Conservation (phyloP, 2,329 filamentous ascomycete genomes). For the Neofusicoccum ribis region DNA sequence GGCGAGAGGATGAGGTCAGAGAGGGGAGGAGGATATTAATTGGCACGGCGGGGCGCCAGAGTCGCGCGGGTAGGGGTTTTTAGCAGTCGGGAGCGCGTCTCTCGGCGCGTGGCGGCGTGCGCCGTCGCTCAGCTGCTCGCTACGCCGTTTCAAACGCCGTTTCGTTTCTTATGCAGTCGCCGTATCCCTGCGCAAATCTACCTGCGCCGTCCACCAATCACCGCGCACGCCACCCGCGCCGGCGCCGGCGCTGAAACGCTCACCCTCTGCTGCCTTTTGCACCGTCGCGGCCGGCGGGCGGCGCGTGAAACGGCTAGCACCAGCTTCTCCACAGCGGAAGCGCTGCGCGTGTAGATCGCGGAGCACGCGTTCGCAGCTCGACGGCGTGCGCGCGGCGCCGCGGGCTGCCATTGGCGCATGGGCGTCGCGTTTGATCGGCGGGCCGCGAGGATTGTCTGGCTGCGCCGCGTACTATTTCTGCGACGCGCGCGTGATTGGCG, state of each 20-base stretch:
- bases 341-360: neutral
- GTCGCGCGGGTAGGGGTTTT: neutral
- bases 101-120: neutral
- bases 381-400: neutral
- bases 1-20: neutral
- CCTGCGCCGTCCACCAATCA: neutral
- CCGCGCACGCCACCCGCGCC: neutral
- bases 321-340: neutral
- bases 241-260: conserved; percentile 3
- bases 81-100: neutral
- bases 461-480: conserved; percentile 8
- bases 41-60: neutral
- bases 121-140: conserved; percentile 3
- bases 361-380: neutral
- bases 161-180: conserved; percentile 10
- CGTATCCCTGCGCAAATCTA: conserved; percentile 12
- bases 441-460: neutral
- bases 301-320: conserved; percentile 1
- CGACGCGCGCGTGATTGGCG: neutral
- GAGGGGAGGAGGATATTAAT: conserved; percentile 9
- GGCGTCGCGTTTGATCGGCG: conserved; percentile 6
- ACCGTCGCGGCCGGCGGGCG: neutral
- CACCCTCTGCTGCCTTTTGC: neutral
- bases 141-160: conserved; percentile 12
- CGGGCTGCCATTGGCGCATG: neutral